Conservation (phyloP, 345 rosid species). For the Ceriops tagal region DNA sequence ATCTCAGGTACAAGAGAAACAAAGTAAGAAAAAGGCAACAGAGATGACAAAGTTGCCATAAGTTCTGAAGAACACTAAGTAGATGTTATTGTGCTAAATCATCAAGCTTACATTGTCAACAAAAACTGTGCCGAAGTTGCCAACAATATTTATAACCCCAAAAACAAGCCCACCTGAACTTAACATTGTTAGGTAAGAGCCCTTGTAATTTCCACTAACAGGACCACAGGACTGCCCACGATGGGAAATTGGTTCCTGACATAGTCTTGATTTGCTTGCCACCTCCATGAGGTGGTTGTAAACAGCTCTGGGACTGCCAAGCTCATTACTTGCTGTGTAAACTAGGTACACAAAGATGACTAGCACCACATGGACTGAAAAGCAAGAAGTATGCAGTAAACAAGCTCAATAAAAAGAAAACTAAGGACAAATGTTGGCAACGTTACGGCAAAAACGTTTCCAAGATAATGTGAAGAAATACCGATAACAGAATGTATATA, state of each 20-base stretch:
- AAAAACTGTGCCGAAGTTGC: conserved; percentile 88
- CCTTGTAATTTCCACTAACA: conserved; percentile 63
- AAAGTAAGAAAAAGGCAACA: not conserved
- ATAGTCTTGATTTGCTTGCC: conserved; percentile 58
- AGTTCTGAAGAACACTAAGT: not conserved
- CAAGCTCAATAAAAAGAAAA: not conserved
- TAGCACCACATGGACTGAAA: conserved; percentile 75
- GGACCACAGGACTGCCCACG: conserved; percentile 78
- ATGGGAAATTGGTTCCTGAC: conserved; percentile 70
- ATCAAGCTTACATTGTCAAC: conserved; percentile 72
- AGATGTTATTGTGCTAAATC: not conserved
- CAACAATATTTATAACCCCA: conserved; percentile 83
- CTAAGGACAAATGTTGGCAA: not conserved
- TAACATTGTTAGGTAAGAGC: conserved; percentile 78
- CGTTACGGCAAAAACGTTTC: not conserved
- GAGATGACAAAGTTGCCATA: not conserved
- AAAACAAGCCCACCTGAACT: conserved; percentile 93
- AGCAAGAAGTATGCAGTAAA: not conserved
- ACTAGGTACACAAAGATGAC: conserved; percentile 82
- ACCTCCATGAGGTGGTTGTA: conserved; percentile 51
- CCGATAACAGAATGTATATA: conserved; percentile 90
- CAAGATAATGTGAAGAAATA: conserved; percentile 13
- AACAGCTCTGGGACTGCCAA: conserved; percentile 69
- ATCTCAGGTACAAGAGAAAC: not conserved
- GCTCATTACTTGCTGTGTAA: conserved; percentile 69